A percentile compares a stretch with the other conserved stretches of the same genome.
phyloP scores from a whole-genome alignment of 75 land plant genomes.

The Picea glauca region DNA sequence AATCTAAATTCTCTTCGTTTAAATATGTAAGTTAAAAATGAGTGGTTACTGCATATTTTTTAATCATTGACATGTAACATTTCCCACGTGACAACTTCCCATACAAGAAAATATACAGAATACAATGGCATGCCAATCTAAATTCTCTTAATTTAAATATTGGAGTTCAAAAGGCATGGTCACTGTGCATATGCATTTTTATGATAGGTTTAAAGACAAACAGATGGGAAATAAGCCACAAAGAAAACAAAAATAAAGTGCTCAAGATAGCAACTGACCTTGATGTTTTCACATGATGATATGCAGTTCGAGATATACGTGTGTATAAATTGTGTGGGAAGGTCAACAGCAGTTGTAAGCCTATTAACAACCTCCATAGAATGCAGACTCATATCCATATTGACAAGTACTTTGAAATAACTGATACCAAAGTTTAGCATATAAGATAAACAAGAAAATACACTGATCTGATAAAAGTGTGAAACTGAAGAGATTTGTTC shows the following conservation, averaged over 20 bases:
- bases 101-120: background rate
- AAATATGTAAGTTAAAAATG: too few relatives aligned
- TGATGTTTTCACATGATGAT: slow-evolving; percentile 76
- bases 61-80: background rate
- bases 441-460: slow-evolving; percentile 9
- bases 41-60: too few relatives aligned
- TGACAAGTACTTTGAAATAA: slow-evolving; percentile 82
- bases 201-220: background rate
- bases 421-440: slow-evolving; percentile 30
- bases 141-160: background rate
- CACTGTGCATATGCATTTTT: background rate
- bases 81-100: background rate
- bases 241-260: background rate
- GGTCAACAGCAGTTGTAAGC: slow-evolving; percentile 87
- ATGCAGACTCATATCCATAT: slow-evolving; percentile 98
- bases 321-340: slow-evolving; percentile 88
- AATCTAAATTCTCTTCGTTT: too few relatives aligned
- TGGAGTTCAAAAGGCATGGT: background rate
- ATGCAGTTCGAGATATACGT: slow-evolving; percentile 95
- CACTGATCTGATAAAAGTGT: background rate
- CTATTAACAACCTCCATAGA: slow-evolving; percentile 99
- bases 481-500: background rate
- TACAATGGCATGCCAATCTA: background rate
- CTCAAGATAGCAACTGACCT: slow-evolving; percentile 44
- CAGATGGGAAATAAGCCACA: background rate